Evolutionary conservation across 306 rosid species (phyloP).

Genomic region (Quillaja saponaria): DNA sequence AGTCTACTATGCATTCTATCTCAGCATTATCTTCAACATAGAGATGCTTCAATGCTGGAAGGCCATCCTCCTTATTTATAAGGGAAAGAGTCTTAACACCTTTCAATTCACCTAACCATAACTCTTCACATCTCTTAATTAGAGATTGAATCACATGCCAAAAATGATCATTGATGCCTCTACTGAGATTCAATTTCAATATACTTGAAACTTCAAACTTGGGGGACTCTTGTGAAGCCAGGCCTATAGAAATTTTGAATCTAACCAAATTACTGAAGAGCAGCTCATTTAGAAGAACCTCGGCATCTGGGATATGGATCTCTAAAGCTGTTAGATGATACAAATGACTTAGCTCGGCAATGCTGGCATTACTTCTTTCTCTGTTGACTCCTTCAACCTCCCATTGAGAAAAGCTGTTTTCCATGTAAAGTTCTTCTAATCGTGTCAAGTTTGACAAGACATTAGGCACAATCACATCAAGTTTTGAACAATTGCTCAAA

Average conservation of each 20-base stretch:
- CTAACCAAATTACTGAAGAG: not conserved
- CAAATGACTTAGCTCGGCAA: not conserved
- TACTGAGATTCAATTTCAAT: too few relatives aligned
- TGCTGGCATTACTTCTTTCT: not conserved
- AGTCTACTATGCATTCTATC: not conserved
- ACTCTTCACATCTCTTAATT: too few relatives aligned
- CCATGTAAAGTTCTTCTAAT: not conserved
- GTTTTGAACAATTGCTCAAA: not conserved
- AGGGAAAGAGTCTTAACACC: not conserved
- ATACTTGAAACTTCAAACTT: too few relatives aligned
- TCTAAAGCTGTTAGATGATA: not conserved
- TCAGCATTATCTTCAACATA: not conserved
- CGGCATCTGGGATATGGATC: not conserved
- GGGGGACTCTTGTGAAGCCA: too few relatives aligned
- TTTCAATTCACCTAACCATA: too few relatives aligned
- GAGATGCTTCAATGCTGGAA: conserved; percentile 5
- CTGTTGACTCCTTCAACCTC: not conserved
- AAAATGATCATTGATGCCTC: too few relatives aligned
- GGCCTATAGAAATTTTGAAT: not conserved
- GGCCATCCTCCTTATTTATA: not conserved
- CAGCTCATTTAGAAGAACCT: not conserved
- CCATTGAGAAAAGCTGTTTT: not conserved
- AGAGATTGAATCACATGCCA: too few relatives aligned
- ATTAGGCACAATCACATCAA: not conserved
- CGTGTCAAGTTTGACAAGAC: not conserved